These are phyloP conservation scores for Cylindricascospora bacillispora DNA, from an alignment of 1,139 yeast genomes.

Conservation along the genomic window DNA sequence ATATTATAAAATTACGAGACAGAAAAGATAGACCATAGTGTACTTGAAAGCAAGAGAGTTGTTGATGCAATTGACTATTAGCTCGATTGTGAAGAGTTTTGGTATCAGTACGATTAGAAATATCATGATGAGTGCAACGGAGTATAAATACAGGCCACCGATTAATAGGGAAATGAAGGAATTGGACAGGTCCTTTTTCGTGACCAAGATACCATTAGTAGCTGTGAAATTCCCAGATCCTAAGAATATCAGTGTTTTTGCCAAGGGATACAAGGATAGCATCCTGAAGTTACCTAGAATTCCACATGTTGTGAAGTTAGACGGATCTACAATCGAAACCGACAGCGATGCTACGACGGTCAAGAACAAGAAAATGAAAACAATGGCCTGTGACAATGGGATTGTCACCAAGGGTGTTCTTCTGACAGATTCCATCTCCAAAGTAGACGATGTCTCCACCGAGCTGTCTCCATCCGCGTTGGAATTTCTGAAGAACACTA, in stretches of 20 bases:
- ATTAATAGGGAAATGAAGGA: slow-evolving; percentile 48
- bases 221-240: slow-evolving; percentile 65
- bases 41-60: no score
- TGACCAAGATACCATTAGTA: slow-evolving; percentile 41
- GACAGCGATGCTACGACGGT: not conserved
- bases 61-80: no score
- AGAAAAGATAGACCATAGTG: no score
- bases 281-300: slow-evolving; percentile 51
- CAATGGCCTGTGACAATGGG: slow-evolving; percentile 20
- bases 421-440: slow-evolving; percentile 39
- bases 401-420: slow-evolving; percentile 45
- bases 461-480: slow-evolving; percentile 34
- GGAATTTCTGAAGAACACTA: slow-evolving; percentile 34
- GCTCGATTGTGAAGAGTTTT: no score
- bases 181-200: slow-evolving; percentile 55
- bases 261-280: slow-evolving; percentile 37
- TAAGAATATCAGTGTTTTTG: slow-evolving; percentile 39
- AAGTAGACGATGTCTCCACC: slow-evolving; percentile 28
- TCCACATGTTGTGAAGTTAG: slow-evolving; percentile 48
- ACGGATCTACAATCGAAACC: slow-evolving; percentile 5
- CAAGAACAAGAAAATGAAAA: slow-evolving; percentile 8
- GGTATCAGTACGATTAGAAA: no score
- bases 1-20: no score
- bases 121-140: no score
- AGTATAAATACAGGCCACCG: no score